phyloP scores from a whole-genome alignment of 768 basidiomycete genomes.

The Candolleomyces aberdarensis region DNA sequence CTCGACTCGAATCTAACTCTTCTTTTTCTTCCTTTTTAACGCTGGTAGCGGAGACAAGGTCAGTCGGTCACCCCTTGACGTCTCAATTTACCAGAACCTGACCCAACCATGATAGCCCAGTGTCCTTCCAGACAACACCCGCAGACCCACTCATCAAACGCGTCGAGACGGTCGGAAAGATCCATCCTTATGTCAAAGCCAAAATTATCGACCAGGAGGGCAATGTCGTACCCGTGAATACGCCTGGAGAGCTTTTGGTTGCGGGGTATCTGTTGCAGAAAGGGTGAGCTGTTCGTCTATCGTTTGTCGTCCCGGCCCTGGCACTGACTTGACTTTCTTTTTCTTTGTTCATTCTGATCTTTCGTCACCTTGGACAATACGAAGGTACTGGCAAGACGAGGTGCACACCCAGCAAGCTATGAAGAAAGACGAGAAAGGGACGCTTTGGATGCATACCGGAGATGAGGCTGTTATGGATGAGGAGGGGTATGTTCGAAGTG shows the following conservation, averaged over 20 bases:
- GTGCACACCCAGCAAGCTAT: constrained; percentile 62
- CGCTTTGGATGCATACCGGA: constrained; percentile 81
- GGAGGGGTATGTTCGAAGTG: constrained; percentile 75
- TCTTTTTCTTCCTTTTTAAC: neutral
- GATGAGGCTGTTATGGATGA: constrained; percentile 81
- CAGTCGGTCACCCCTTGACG: too few species aligned
- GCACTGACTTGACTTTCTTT: too few species aligned
- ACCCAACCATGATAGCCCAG: constrained; percentile 49
- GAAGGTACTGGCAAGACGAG: constrained; percentile 77
- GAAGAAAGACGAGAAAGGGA: constrained; percentile 50
- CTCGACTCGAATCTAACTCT: neutral
- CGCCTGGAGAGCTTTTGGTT: constrained; percentile 70
- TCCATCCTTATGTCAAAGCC: constrained; percentile 75
- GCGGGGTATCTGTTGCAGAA: constrained; percentile 79
- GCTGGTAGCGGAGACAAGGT: constrained; percentile 7
- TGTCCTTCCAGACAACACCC: constrained; percentile 77
- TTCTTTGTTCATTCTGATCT: too few species aligned
- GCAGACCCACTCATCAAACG: constrained; percentile 69
- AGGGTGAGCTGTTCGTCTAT: constrained; percentile 46
- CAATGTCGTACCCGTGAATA: constrained; percentile 65
- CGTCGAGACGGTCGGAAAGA: constrained; percentile 77
- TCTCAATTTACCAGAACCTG: too few species aligned
- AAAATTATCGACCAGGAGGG: constrained; percentile 62
- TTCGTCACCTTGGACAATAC: too few species aligned
- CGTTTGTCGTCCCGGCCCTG: too few species aligned